Evolutionary conservation across 1,284 basidiomycete genomes (phyloP), one percentile per base, ranked within the genome.

Genomic region (Irpex sp.): DNA sequence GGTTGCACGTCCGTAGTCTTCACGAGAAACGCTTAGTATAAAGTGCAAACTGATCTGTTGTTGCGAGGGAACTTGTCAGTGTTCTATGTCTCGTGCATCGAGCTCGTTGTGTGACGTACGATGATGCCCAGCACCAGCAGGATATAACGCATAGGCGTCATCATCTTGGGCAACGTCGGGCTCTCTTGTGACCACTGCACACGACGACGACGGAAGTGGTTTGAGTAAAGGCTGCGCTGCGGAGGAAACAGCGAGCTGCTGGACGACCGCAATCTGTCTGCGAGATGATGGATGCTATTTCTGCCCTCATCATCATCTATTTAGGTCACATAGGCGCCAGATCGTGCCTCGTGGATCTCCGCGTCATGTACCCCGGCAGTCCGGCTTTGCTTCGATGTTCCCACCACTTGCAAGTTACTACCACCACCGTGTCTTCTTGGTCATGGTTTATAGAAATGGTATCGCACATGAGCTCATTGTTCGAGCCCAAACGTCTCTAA

Each of bases 141-240:
- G 59, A 89, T 78, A 72, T 92, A 92, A 72, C 90, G 87, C 82
- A 87, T 85, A 66, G 86, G 86, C 66, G 89, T 88, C 85, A 89
- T 90, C 89, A 91, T 91, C 74, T 80, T 85, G 76, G 60, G 51
- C 15, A 57, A 55, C 57, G 61, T 65, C 47, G 62, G 11, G 62
- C 64, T 63, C 62, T 63, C 21, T 37, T 57, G 62, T 56, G 60
- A 62, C 40, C 26, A 38, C 37, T 62, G 62, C 49, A 37, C 38
- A 47, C 44, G 54, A 21, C 26, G 61, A 31, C 49, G n/a, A 19
- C 21, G 17, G 49, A n/a, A 8, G 49, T 51, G 49, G 49, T 51
- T 51, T 51, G 17, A 19, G 49, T 2, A 5, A 21, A 51, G 17
- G 49, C 31, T 11, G 40, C 40, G 15, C 40, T 44, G 40, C 40